Conservation (phyloP, 1,284 basidiomycete species). For the Ceratobasidium sp. region DNA sequence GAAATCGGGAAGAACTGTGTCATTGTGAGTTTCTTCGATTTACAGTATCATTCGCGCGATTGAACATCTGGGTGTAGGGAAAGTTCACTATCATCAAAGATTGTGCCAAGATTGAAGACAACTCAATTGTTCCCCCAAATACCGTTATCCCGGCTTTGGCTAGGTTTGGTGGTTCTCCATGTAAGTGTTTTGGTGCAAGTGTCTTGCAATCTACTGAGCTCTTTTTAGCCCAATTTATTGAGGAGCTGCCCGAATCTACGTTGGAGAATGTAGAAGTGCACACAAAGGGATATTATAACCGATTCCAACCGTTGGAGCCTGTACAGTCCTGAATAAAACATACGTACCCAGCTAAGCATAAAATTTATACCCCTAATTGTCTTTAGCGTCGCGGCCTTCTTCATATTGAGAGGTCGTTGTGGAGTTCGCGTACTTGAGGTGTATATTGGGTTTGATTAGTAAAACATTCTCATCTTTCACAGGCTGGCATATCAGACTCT, state of each 20-base stretch:
- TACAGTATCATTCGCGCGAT: neutral
- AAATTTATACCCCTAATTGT: neutral
- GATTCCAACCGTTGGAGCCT: constrained; percentile 61
- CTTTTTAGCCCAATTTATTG: constrained; percentile 72
- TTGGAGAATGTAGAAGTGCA: constrained; percentile 80
- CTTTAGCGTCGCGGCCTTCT: neutral
- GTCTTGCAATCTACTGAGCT: constrained; percentile 22
- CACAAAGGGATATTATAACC: constrained; percentile 78
- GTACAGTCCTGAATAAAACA: neutral
- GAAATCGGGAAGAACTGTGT: constrained; percentile 96
- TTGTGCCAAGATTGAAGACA: constrained; percentile 86
- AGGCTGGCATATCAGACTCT: no score
- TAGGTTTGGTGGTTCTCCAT: constrained; percentile 88
- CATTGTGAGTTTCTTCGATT: constrained; percentile 65
- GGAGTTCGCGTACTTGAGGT: no score
- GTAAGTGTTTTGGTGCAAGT: constrained; percentile 52
- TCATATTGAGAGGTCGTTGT: no score
- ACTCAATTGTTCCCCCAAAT: constrained; percentile 88
- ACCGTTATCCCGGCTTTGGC: constrained; percentile 91
- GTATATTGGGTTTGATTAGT: no score
- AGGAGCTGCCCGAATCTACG: constrained; percentile 89
- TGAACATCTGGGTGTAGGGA: constrained; percentile 62
- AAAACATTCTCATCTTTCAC: no score
- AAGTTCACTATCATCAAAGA: constrained; percentile 98
- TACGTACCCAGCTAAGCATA: neutral